Evolutionary conservation across 2,329 filamentous ascomycete species (phyloP), one percentile per base, ranked within the genome.

Genomic region (Claviceps humidiphila): DNA sequence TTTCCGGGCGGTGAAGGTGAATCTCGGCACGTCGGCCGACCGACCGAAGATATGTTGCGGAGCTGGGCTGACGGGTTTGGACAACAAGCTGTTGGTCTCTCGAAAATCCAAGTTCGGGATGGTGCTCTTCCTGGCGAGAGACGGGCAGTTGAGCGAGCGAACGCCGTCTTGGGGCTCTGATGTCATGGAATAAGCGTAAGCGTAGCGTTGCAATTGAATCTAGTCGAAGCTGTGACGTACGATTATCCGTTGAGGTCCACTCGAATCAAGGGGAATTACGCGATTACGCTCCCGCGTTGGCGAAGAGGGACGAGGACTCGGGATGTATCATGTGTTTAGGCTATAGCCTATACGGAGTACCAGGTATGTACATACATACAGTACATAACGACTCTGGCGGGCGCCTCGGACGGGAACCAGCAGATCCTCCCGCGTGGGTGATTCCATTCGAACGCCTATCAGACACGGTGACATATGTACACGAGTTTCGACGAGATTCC

Each of bases 1-100:
- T 88, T 88, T 62, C 84, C 84, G 0, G 83, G 83, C 1, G 86
- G 86, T 0, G 70, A 76, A 49, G 87, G 87, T 5, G 86, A 89
- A 65, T 69, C 71, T 16, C 66, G 66, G 20, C 78, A 81, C 55
- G 59, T 74, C 37, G 73, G 67, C 13, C 66, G 77, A 20, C 72
- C 74, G 1, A 70, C 68, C 1, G 67, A 67, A 47, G 63, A 64
- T 1, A 66, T 66, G 54, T 57, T 74, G 26, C 64, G 64, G 34
- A 56, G 56, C 14, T 63, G 66, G 54, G 58, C 64, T 2, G 60
- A 62, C 22, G 54, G 54, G 0, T 59, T 62, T 5, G 74, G 71
- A 2, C 56, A 69, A 42, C 67, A 66, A 53, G 68, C 74, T 0
- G 71, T 76, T 60, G 76, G 75, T 0, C 64, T 78, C 46, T 67